phyloP scores from a whole-genome alignment of 2,329 filamentous ascomycete genomes.

The Calonectria pseudoturangicola region DNA sequence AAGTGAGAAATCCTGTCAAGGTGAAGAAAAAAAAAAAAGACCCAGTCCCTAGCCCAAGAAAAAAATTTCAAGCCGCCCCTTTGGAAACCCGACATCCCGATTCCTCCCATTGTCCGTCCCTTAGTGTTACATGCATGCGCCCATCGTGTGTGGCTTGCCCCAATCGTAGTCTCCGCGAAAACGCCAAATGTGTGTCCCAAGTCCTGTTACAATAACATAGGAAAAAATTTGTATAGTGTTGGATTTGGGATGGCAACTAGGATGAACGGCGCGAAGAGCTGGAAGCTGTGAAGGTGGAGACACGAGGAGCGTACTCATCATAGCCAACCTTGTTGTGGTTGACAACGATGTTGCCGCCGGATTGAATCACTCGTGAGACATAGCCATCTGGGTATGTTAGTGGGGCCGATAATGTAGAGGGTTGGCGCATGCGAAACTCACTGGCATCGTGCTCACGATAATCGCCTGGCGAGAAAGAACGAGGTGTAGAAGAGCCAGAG shows the following conservation, averaged over 20 bases:
- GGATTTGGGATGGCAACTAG: background rate
- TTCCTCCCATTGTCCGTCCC: conserved; percentile 37
- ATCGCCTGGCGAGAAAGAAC: conserved; percentile 54
- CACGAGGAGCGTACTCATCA: conserved; percentile 57
- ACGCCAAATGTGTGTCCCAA: conserved; percentile 47
- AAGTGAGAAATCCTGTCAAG: conserved; percentile 9
- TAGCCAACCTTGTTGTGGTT: conserved; percentile 57
- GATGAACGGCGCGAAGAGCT: conserved; percentile 3
- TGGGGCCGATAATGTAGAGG: conserved; percentile 31
- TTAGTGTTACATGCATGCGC: conserved; percentile 47
- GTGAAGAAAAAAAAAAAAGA: conserved; percentile 7
- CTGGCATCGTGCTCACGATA: conserved; percentile 59
- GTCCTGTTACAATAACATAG: conserved; percentile 40
- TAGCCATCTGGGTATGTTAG: conserved; percentile 54
- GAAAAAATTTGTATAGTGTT: background rate
- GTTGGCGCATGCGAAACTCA: conserved; percentile 47
- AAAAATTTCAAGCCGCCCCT: conserved; percentile 32
- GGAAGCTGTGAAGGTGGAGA: conserved; percentile 48
- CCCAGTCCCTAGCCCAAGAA: conserved; percentile 33
- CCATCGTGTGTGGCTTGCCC: conserved; percentile 40
- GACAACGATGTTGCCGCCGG: conserved; percentile 55
- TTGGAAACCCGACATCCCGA: conserved; percentile 36
- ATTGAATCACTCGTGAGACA: conserved; percentile 49
- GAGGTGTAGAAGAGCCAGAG: conserved; percentile 53
- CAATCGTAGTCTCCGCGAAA: conserved; percentile 43